Evolutionary conservation across 768 basidiomycete genomes (phyloP).

Genomic region (Mycena galericulata): DNA sequence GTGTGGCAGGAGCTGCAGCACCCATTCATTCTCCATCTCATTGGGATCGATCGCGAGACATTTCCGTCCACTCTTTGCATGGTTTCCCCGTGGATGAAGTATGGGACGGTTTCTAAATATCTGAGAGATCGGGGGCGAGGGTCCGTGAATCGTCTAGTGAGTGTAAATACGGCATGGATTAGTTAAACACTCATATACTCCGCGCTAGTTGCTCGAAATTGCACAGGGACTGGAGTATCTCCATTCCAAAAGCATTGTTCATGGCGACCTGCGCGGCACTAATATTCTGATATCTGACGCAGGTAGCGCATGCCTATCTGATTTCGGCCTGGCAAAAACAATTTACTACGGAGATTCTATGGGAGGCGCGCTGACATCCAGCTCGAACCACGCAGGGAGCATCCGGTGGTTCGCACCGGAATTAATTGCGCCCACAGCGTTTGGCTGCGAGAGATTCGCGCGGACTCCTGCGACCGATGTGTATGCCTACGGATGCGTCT

Average conservation of each 20-base stretch:
- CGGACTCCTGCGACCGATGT: constrained; percentile 45
- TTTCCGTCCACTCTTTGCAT: constrained; percentile 41
- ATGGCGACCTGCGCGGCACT: constrained; percentile 38
- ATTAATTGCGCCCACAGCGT: constrained; percentile 43
- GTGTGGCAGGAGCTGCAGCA: constrained; percentile 47
- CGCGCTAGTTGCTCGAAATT: constrained; percentile 31
- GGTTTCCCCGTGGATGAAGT: constrained; percentile 45
- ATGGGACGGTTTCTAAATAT: constrained; percentile 42
- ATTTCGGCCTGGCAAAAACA: constrained; percentile 46
- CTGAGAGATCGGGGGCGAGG: constrained; percentile 32
- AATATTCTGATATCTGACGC: constrained; percentile 47
- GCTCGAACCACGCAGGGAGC: constrained; percentile 41
- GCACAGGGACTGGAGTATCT: too few relatives aligned
- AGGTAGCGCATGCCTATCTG: constrained; percentile 45
- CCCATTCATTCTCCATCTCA: constrained; percentile 43
- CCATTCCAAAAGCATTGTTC: constrained; percentile 34
- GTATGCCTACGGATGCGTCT: constrained; percentile 48
- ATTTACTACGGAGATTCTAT: constrained; percentile 39
- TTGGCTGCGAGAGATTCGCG: constrained; percentile 35
- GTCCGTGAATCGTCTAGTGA: constrained; percentile 34
- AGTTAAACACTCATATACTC: background rate
- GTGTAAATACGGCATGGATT: background rate
- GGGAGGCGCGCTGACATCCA: constrained; percentile 32
- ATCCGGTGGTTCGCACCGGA: constrained; percentile 51
- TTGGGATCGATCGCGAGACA: constrained; percentile 41